Conservation (phyloP, 169 alveolate genomes). For the Eimeria zaria region DNA sequence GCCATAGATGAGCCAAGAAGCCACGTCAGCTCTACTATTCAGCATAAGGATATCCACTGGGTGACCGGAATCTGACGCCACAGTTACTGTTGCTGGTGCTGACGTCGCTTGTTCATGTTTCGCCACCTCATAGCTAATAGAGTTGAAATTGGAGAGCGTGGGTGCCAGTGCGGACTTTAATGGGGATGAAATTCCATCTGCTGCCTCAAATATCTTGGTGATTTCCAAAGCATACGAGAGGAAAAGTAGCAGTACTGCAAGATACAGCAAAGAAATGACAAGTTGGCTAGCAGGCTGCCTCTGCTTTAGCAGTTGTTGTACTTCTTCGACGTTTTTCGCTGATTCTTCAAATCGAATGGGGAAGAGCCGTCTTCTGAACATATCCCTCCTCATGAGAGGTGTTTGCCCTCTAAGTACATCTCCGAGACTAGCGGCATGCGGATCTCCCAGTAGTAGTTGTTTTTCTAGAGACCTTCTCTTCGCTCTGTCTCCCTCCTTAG, state of each 20-base stretch:
- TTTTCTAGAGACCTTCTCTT: constrained; percentile 40
- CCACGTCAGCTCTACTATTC: constrained; percentile 45
- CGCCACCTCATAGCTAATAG: constrained; percentile 1
- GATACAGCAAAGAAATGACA: constrained; percentile 7
- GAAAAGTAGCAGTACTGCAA: constrained; percentile 35
- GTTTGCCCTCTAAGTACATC: constrained; percentile 52
- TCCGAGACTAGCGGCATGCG: constrained; percentile 28
- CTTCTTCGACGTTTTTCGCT: constrained; percentile 73
- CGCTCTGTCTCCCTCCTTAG: neutral
- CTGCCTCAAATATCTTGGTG: constrained; percentile 46
- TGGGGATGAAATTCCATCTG: constrained; percentile 54
- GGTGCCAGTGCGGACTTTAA: constrained; percentile 41
- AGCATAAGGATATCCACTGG: constrained; percentile 12
- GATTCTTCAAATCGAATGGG: constrained; percentile 80
- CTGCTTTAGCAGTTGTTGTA: constrained; percentile 36
- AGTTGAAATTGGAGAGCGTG: constrained; percentile 39
- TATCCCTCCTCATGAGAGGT: constrained; percentile 64
- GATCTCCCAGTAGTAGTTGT: neutral
- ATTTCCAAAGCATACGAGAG: constrained; percentile 62
- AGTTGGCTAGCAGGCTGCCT: constrained; percentile 52
- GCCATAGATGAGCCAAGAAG: constrained; percentile 78
- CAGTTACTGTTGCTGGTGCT: neutral
- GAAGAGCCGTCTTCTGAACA: constrained; percentile 69
- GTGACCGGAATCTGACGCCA: neutral
- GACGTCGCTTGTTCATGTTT: neutral